phyloP scores from a whole-genome alignment of 2,329 filamentous ascomycete genomes.

The Fusarium guadeloupense region DNA sequence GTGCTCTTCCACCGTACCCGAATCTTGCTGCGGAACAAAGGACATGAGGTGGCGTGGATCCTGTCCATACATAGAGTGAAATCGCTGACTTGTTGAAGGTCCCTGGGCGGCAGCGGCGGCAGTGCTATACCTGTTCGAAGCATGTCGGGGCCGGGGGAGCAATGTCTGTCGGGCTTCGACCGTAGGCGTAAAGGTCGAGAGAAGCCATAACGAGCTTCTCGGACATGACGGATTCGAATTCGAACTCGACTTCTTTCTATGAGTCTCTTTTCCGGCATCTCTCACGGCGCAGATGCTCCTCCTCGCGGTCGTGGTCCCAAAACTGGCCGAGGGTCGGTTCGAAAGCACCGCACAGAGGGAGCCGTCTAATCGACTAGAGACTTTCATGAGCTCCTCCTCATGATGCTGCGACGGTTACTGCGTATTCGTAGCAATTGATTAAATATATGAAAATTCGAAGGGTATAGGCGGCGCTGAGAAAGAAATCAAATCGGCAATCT shows the following conservation, averaged over 20 bases:
- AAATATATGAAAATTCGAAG: not conserved
- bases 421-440: slow-evolving; percentile 20
- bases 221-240: slow-evolving; percentile 42
- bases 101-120: slow-evolving; percentile 33
- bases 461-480: slow-evolving; percentile 16
- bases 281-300: slow-evolving; percentile 40
- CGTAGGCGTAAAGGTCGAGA: slow-evolving; percentile 52
- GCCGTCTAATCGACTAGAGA: slow-evolving; percentile 66
- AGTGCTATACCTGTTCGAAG: slow-evolving; percentile 40
- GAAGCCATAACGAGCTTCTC: slow-evolving; percentile 52
- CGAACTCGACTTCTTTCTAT: slow-evolving; percentile 8
- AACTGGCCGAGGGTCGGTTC: slow-evolving; percentile 52
- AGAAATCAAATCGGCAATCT: slow-evolving; percentile 31
- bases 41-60: slow-evolving; percentile 59
- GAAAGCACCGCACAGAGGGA: slow-evolving; percentile 66
- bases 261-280: slow-evolving; percentile 29
- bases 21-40: slow-evolving; percentile 61
- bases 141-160: slow-evolving; percentile 32
- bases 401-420: slow-evolving; percentile 47
- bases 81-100: slow-evolving; percentile 17
- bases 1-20: slow-evolving; percentile 61
- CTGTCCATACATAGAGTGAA: slow-evolving; percentile 17
- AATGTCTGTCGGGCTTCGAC: slow-evolving; percentile 33
- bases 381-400: slow-evolving; percentile 69
- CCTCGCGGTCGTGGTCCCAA: slow-evolving; percentile 39